These are phyloP conservation scores for Trametes maxima DNA, from an alignment of 768 basidiomycete genomes.

Conservation along the genomic window DNA sequence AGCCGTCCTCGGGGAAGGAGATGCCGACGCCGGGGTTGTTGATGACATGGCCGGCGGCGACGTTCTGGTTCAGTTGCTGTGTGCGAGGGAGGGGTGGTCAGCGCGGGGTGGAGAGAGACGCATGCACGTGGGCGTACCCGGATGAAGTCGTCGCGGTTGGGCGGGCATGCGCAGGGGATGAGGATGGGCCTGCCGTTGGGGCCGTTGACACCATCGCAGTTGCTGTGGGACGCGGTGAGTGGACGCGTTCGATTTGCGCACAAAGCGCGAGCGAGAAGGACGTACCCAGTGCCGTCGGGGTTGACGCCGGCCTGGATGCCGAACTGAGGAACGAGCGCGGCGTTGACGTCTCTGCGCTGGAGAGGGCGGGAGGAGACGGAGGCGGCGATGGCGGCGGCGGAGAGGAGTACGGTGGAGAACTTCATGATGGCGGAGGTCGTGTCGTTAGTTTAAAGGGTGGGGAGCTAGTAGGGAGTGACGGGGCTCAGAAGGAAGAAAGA, in stretches of 20 bases:
- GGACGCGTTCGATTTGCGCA: background rate
- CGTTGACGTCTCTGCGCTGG: slow-evolving; percentile 50
- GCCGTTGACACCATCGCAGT: slow-evolving; percentile 30
- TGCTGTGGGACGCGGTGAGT: slow-evolving; percentile 10
- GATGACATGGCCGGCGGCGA: slow-evolving; percentile 43
- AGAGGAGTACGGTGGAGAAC: slow-evolving; percentile 36
- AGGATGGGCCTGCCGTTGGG: slow-evolving; percentile 27
- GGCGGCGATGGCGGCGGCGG: slow-evolving; percentile 37
- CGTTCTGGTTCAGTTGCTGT: slow-evolving; percentile 42
- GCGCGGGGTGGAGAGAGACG: background rate
- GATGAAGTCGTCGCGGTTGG: slow-evolving; percentile 30
- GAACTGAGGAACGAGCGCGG: slow-evolving; percentile 35
- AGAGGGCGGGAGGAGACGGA: slow-evolving; percentile 46
- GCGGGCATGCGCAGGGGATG: slow-evolving; percentile 43
- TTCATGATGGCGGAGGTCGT: slow-evolving; percentile 33
- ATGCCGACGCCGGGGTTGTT: slow-evolving; percentile 43
- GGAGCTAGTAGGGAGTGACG: slow-evolving; percentile 11
- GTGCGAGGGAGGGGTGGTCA: background rate
- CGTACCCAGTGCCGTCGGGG: slow-evolving; percentile 35
- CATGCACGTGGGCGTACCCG: background rate
- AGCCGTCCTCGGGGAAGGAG: slow-evolving; percentile 47
- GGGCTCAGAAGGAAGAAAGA: slow-evolving; percentile 7
- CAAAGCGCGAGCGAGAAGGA: background rate
- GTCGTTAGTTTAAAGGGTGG: background rate
- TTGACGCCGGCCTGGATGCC: slow-evolving; percentile 35